Base-by-base conservation (phyloP, 768 basidiomycete genomes). In the Leccinum longicurvipes region DNA sequence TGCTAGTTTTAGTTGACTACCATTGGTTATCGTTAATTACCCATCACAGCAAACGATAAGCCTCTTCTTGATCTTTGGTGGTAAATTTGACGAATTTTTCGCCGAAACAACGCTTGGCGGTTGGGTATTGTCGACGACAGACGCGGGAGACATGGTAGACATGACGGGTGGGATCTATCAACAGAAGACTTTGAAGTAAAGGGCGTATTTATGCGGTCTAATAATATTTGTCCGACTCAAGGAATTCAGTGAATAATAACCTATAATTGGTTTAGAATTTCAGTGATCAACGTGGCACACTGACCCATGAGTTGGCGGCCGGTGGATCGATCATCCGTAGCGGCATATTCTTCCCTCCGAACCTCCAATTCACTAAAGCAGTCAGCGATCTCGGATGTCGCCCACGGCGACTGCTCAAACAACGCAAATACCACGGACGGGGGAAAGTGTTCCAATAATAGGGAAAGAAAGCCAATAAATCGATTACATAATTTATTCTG, bases 1-100 rank as follows among this genome's bases (percentile, higher is more conserved):
- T 42, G 50, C 50, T 32, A 14, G 17, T 24, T 36, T 17, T 51
- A 46, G 42, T 28, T 23, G n/a, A 34, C 19, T 14, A 21, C 27
- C 14, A 34, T 19, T 31, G 15, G 53, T 32, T 23, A 17, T 12
- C 29, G 15, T 17, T 42, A 68, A 80, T 62, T 56, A 85, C 88
- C 88, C 88, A 63, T 90, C 88, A 59, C 88, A 90, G 61, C 86
- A 89, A 34, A 90, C 76, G 27, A 88, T 76, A 47, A 90, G 80
- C 51, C 88, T 76, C 63, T 88, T 88, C 57, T 73, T 77, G 61
- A 10, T 41, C 39, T 41, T 41, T 11, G 60, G 10, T 59, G 34
- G 51, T 48, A 12, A 21, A 21, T 24, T 42, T 7, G 45, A 46
- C 6, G 32, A 17, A 29, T 6, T 32, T 36, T 51, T 51, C 6